Evolutionary conservation across 2,329 filamentous ascomycete genomes (phyloP).

Genomic region (Exophiala sp.): DNA sequence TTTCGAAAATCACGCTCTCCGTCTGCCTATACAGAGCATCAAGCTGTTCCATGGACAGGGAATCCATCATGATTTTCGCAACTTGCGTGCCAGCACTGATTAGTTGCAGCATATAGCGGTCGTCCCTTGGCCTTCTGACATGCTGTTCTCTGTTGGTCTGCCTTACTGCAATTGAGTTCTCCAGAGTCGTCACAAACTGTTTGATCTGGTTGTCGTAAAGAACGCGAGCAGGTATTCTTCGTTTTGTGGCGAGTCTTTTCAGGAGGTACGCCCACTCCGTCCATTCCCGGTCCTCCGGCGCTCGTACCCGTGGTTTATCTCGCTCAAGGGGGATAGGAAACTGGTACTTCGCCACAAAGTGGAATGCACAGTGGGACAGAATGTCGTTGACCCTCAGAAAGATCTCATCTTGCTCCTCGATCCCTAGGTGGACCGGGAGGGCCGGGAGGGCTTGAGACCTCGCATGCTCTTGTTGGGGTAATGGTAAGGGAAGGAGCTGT

Average conservation of each 20-base stretch:
- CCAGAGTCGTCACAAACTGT: slow-evolving; percentile 79
- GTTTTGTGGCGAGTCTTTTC: slow-evolving; percentile 77
- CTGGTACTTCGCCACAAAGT: slow-evolving; percentile 86
- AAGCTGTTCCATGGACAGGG: slow-evolving; percentile 73
- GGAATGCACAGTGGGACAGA: slow-evolving; percentile 77
- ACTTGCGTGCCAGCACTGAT: slow-evolving; percentile 84
- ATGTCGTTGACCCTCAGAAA: slow-evolving; percentile 76
- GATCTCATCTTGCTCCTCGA: slow-evolving; percentile 78
- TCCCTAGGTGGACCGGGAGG: slow-evolving; percentile 73
- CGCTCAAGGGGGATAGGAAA: slow-evolving; percentile 79
- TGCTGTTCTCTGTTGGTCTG: slow-evolving; percentile 41
- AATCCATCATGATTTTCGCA: slow-evolving; percentile 79
- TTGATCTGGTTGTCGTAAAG: slow-evolving; percentile 88
- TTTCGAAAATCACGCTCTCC: slow-evolving; percentile 69
- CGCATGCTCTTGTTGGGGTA: slow-evolving; percentile 63
- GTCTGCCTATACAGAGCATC: slow-evolving; percentile 77
- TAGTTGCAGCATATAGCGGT: slow-evolving; percentile 79
- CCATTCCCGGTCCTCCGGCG: slow-evolving; percentile 75
- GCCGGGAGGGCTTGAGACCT: slow-evolving; percentile 76
- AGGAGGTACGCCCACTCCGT: slow-evolving; percentile 87
- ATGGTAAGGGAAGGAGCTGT: slow-evolving; percentile 69
- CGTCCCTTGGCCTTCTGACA: slow-evolving; percentile 76
- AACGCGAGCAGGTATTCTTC: slow-evolving; percentile 74
- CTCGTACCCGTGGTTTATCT: slow-evolving; percentile 71
- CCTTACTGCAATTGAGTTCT: slow-evolving; percentile 80